Evolutionary conservation across 148 eudicot genomes (phyloP).

Genomic region (Gaultheria prostrata): DNA sequence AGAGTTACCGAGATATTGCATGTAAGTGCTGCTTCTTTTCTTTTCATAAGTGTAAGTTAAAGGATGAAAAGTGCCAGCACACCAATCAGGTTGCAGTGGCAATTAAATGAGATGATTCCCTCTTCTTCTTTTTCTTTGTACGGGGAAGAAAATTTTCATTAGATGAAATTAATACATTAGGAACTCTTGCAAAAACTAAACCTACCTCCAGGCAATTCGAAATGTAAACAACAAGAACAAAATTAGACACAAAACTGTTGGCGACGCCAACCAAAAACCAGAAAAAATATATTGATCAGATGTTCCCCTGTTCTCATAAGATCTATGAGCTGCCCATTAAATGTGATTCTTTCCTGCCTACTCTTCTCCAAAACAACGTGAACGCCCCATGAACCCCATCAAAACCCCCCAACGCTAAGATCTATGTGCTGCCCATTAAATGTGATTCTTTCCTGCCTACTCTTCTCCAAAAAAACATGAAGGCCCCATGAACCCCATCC

Average conservation of each 20-base stretch:
- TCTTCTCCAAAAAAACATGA: background rate
- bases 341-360: background rate
- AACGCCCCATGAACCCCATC: background rate
- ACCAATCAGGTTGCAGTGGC: background rate
- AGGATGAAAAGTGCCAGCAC: background rate
- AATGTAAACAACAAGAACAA: too few species aligned
- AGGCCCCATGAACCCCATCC: background rate
- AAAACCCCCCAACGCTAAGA: background rate
- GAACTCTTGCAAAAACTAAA: too few species aligned
- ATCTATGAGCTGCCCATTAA: too few species aligned
- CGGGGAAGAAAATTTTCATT: too few species aligned
- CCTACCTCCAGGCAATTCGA: too few species aligned
- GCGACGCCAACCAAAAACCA: too few species aligned
- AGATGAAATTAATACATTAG: too few species aligned
- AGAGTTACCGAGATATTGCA: slow-evolving; percentile 4
- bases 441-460: background rate
- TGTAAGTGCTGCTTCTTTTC: background rate
- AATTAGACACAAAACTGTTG: too few species aligned
- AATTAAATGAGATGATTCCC: too few species aligned
- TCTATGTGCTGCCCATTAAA: background rate
- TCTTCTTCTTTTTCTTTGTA: too few species aligned
- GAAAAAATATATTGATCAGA: too few species aligned
- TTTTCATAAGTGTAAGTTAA: background rate
- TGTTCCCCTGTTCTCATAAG: too few species aligned
- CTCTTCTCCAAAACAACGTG: background rate